phyloP scores from a whole-genome alignment of 257 asterid genomes.

The Ilex aquifolium region DNA sequence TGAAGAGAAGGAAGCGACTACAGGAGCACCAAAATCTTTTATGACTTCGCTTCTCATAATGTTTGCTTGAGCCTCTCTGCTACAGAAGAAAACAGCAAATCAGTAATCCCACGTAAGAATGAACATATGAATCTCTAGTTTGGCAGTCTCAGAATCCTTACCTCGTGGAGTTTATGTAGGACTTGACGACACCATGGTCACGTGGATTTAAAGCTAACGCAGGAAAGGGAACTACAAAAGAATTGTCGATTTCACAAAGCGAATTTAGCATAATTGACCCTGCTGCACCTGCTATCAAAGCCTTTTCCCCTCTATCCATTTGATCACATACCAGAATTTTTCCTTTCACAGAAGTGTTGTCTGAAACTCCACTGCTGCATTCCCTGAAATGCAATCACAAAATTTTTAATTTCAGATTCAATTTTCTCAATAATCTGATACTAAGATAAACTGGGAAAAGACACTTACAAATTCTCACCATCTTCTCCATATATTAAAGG shows the following conservation, averaged over 20 bases:
- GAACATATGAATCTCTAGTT: no score
- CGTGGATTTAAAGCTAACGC: neutral
- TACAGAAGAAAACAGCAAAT: neutral
- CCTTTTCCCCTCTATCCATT: neutral
- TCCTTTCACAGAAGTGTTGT: neutral
- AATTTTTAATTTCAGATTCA: no score
- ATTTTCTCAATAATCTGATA: no score
- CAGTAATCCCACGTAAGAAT: neutral
- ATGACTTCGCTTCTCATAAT: neutral
- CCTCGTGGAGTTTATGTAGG: neutral
- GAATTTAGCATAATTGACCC: neutral
- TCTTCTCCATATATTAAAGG: neutral
- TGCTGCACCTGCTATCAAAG: neutral
- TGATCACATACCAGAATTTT: neutral
- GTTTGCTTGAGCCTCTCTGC: constrained; percentile 3
- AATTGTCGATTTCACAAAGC: neutral
- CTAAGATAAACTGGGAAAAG: neutral
- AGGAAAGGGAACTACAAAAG: neutral
- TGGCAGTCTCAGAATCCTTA: neutral
- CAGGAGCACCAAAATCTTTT: constrained; percentile 2
- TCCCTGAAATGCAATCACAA: neutral
- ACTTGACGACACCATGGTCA: neutral
- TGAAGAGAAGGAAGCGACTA: constrained; percentile 6
- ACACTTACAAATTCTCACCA: neutral
- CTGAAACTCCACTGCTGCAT: neutral